Percentiles rank a stretch among this genome's conserved stretches.
These are phyloP conservation scores for Ophiocordyceps australis DNA, from an alignment of 2,329 filamentous ascomycete genomes.

Conservation along the genomic window DNA sequence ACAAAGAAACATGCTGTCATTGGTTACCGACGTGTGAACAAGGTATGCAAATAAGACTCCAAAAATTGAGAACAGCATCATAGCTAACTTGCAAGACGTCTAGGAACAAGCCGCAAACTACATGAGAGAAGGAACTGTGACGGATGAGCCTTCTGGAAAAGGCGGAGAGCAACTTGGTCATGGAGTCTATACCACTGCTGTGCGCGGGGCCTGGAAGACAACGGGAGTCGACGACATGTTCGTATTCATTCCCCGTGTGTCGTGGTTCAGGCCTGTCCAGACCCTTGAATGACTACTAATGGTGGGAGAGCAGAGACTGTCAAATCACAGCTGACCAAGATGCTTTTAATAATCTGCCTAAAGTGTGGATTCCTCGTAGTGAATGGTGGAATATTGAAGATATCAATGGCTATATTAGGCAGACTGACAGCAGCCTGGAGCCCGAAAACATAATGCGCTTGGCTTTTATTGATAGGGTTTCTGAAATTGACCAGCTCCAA, in stretches of 20 bases:
- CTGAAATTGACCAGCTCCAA: not conserved
- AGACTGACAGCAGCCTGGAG: not conserved
- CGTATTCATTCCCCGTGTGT: not conserved
- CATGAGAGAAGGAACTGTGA: not conserved
- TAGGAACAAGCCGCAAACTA: not conserved
- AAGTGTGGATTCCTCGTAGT: not conserved
- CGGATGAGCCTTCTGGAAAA: not conserved
- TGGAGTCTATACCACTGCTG: not conserved
- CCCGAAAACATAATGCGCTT: not conserved
- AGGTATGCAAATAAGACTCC: not conserved
- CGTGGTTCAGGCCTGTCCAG: not conserved
- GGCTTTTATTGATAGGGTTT: not conserved
- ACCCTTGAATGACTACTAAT: not conserved
- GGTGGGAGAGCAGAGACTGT: not conserved
- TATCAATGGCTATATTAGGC: not conserved
- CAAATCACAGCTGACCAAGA: not conserved
- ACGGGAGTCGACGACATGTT: not conserved
- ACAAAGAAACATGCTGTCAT: not conserved
- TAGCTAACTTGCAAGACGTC: not conserved
- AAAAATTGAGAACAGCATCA: not conserved
- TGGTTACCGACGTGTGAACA: not conserved
- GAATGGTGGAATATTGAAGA: not conserved
- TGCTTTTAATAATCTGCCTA: not conserved
- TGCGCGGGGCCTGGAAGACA: not conserved
- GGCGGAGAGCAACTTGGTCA: not conserved